phyloP scores from a whole-genome alignment of 2,329 filamentous ascomycete species.

The Zymoseptoria ardabiliae region DNA sequence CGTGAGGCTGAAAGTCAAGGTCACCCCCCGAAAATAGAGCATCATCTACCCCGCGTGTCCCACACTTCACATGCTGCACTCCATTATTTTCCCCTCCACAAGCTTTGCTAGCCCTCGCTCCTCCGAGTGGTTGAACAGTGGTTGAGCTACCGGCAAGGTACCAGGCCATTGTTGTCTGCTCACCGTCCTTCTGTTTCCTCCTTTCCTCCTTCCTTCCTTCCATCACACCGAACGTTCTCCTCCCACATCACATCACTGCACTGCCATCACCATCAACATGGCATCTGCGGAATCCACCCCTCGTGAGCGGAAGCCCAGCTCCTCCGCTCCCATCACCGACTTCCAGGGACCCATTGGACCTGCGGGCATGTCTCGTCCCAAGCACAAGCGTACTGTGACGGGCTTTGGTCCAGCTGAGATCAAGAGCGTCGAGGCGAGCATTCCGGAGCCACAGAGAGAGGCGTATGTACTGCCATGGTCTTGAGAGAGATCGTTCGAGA shows the following conservation, averaged over 20 bases:
- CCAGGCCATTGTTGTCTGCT: not conserved
- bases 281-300: slow-evolving; percentile 21
- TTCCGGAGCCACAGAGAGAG: slow-evolving; percentile 80
- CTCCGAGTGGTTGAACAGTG: not conserved
- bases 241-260: not conserved
- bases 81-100: not conserved
- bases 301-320: slow-evolving; percentile 74
- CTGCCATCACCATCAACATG: slow-evolving; percentile 10
- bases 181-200: not conserved
- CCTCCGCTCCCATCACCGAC: slow-evolving; percentile 74
- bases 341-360: slow-evolving; percentile 74
- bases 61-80: not conserved
- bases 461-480: slow-evolving; percentile 52
- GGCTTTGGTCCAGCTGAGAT: slow-evolving; percentile 87
- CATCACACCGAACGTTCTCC: not conserved
- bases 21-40: not conserved
- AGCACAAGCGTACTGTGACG: slow-evolving; percentile 95
- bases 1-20: not conserved
- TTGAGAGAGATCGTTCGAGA: not conserved
- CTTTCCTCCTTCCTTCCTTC: not conserved
- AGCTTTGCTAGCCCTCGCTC: not conserved
- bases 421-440: slow-evolving; percentile 83
- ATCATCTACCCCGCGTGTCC: not conserved
- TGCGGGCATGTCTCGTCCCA: slow-evolving; percentile 80
- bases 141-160: not conserved